Evolutionary conservation across 805 yeast genomes (phyloP).

Genomic region (Wickerhamomyces canadensis): DNA sequence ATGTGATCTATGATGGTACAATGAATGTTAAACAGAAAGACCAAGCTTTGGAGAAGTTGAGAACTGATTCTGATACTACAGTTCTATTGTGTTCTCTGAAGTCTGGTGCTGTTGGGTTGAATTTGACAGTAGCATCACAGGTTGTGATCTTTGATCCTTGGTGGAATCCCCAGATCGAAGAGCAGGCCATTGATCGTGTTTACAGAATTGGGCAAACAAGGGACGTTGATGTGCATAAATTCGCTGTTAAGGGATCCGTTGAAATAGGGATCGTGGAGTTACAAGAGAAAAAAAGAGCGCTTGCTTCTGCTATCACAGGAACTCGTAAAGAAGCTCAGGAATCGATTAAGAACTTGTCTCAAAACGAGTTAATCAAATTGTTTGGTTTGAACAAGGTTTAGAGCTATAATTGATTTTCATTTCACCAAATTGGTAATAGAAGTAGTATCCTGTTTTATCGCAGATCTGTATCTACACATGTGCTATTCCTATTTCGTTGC

Average conservation of each 20-base stretch:
- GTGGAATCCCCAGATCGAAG: slow-evolving; percentile 92
- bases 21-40: slow-evolving; percentile 27
- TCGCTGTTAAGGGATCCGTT: slow-evolving; percentile 70
- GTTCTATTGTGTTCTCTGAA: slow-evolving; percentile 68
- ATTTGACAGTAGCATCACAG: slow-evolving; percentile 73
- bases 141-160: slow-evolving; percentile 92
- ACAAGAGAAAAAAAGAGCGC: slow-evolving; percentile 71
- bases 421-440: background rate
- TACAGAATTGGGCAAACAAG: slow-evolving; percentile 83
- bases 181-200: slow-evolving; percentile 87
- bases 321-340: slow-evolving; percentile 54
- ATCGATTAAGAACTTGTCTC: slow-evolving; percentile 50
- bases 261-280: slow-evolving; percentile 81
- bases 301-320: slow-evolving; percentile 66
- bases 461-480: no score
- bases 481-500: no score
- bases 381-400: slow-evolving; percentile 6
- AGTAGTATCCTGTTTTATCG: background rate
- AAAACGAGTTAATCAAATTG: slow-evolving; percentile 9
- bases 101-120: slow-evolving; percentile 92
- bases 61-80: slow-evolving; percentile 23
- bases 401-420: background rate
- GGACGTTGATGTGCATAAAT: slow-evolving; percentile 67
- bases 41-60: slow-evolving; percentile 23
- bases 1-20: slow-evolving; percentile 31